Evolutionary conservation across 768 basidiomycete genomes (phyloP).

Genomic region (Mycena leptocephala): DNA sequence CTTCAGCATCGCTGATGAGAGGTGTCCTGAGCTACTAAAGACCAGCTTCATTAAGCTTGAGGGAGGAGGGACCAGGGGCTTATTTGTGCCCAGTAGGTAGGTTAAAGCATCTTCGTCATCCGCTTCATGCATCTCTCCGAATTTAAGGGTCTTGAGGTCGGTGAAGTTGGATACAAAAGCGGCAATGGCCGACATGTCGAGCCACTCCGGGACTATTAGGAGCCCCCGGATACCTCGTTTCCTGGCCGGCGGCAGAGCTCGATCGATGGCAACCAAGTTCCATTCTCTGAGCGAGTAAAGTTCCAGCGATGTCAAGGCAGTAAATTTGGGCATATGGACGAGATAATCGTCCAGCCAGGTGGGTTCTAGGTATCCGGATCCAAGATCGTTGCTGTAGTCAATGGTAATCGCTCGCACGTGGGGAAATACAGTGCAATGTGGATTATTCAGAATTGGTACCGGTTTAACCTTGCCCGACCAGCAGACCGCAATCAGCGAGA

Average conservation of each 20-base stretch:
- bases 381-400: background rate
- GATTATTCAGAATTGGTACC: background rate
- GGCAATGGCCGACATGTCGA: background rate
- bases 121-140: background rate
- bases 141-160: background rate
- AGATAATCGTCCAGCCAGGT: background rate
- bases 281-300: background rate
- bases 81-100: too few relatives aligned
- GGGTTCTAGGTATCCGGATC: background rate
- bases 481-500: background rate
- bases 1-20: background rate
- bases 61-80: background rate
- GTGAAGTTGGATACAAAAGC: background rate
- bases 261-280: background rate
- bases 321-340: background rate
- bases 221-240: background rate
- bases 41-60: background rate
- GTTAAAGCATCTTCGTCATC: background rate
- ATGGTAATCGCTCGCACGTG: background rate
- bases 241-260: background rate
- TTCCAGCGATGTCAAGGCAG: background rate
- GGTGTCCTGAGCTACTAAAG: background rate
- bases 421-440: slow-evolving; percentile 11
- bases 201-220: background rate
- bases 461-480: background rate